Base-by-base conservation (phyloP, 495 filamentous ascomycete species). In the Aspergillus haitiensis region DNA sequence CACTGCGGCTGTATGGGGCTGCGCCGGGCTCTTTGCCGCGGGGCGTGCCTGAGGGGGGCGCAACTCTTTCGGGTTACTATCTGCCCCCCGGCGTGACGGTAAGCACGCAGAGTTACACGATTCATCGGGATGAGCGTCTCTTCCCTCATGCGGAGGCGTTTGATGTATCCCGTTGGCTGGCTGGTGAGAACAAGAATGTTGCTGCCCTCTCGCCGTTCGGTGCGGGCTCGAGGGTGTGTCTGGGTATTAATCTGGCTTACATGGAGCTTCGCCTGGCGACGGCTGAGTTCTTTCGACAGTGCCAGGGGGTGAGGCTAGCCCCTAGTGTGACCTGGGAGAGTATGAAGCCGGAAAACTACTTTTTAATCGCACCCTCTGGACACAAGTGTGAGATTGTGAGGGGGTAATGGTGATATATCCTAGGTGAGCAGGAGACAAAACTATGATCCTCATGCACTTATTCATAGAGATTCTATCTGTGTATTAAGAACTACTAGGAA, bases 1-100 rank as follows among this genome's bases (percentile, higher is more conserved):
- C 81, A 0, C 63, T 85, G 35, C 66, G 82, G 7, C 59, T 85
- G 10, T 75, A 83, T 65, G 75, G 73, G 2, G 74, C 81, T 0
- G 73, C 74, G 0, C 71, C 75, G 0, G 74, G 71, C 3, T 74
- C 70, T 6, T 67, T 72, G 3, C 64, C 65, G 10, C 70, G 81
- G 2, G 48, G 64, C 11, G 62, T 67, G 0, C 63, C 68, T 0
- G 45, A 55, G 1, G 63, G 63, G n/a, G 68, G 67, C 16, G 56
- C 55, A 1, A 63, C 36, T 8, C 56, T 74, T 1, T 46, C n/a
- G 3, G 65, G 58, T 0, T 60, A 63, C 21, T 63, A 53, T 36
- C 58, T 72, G 13, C 67, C 73, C 2, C 11, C 36, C 16, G 64
- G 64, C 12, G 59, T 52, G 7, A 66, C 57, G 2, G 66, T 67